Percentiles rank a stretch among this genome's conserved stretches.
These are phyloP conservation scores for Fusarium pseudograminearum DNA, from an alignment of 2,329 filamentous ascomycete genomes.

Conservation along the genomic window DNA sequence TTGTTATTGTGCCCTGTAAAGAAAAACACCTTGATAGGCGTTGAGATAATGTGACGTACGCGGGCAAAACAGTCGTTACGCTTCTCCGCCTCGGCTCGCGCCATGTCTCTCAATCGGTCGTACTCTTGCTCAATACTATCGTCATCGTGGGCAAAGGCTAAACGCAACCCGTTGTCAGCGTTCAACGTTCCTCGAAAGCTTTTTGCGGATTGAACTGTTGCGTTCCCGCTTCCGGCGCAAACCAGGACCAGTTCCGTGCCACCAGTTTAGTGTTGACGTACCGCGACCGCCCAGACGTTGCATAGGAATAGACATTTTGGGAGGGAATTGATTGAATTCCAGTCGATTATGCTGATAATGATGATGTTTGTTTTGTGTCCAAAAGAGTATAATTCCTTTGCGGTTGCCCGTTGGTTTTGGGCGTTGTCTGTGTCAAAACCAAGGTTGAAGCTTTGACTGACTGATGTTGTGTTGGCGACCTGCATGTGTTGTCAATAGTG, in stretches of 20 bases:
- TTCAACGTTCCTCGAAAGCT: constrained; percentile 10
- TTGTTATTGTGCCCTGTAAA: not conserved
- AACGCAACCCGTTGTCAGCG: constrained; percentile 26
- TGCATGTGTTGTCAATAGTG: constrained; percentile 36
- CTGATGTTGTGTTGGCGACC: constrained; percentile 31
- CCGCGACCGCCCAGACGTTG: constrained; percentile 59
- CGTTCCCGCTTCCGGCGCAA: constrained; percentile 31
- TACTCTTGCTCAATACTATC: constrained; percentile 85
- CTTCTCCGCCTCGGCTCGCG: constrained; percentile 82
- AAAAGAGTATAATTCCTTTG: not conserved
- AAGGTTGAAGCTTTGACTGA: constrained; percentile 29
- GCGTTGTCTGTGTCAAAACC: constrained; percentile 17
- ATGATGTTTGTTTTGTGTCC: not conserved
- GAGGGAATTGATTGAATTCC: not conserved
- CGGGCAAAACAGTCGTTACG: constrained; percentile 81
- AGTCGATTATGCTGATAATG: not conserved
- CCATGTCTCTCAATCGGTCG: constrained; percentile 87
- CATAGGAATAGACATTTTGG: constrained; percentile 57
- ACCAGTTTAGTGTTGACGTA: constrained; percentile 47
- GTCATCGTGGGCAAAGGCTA: constrained; percentile 81
- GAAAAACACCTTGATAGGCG: not conserved
- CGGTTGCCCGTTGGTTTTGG: constrained; percentile 16
- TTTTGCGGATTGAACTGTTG: not conserved
- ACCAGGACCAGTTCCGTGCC: constrained; percentile 4
- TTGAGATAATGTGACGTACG: constrained; percentile 58